Evolutionary conservation across 2,329 filamentous ascomycete species (phyloP).

Genomic region (Catunica adiposa): DNA sequence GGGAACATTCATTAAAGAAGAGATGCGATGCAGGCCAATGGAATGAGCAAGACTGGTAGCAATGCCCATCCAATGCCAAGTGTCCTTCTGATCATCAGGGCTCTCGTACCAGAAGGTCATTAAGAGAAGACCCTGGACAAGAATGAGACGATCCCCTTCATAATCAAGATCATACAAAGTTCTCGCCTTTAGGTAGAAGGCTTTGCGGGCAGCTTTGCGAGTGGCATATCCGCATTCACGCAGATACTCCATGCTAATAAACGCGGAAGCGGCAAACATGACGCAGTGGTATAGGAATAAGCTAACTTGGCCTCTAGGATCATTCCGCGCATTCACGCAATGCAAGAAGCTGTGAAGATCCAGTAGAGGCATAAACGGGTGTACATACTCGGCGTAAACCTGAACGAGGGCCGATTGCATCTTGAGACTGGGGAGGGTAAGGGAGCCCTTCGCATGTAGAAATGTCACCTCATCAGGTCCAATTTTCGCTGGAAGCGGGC

Average conservation of each 20-base stretch:
- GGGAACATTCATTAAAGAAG: conserved; percentile 58
- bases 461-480: conserved; percentile 70
- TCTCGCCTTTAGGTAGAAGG: conserved; percentile 77
- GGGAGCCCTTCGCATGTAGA: conserved; percentile 66
- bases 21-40: conserved; percentile 81
- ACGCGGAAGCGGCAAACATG: conserved; percentile 85
- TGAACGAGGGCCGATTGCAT: conserved; percentile 69
- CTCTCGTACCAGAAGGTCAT: conserved; percentile 99
- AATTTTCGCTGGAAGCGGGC: conserved; percentile 61
- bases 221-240: conserved; percentile 60
- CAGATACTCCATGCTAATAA: conserved; percentile 65
- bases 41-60: conserved; percentile 86
- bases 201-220: conserved; percentile 67
- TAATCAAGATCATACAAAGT: conserved; percentile 93
- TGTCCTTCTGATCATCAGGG: conserved; percentile 91
- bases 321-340: conserved; percentile 49
- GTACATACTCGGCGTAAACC: conserved; percentile 74
- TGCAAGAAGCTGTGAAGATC: conserved; percentile 46
- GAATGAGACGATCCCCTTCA: conserved; percentile 71
- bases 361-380: conserved; percentile 84
- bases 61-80: conserved; percentile 98
- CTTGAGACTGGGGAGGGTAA: conserved; percentile 52
- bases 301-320: conserved; percentile 55
- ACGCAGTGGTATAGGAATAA: conserved; percentile 82
- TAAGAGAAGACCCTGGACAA: conserved; percentile 74